phyloP scores from a whole-genome alignment of 768 basidiomycete species.

The Russula sp. region DNA sequence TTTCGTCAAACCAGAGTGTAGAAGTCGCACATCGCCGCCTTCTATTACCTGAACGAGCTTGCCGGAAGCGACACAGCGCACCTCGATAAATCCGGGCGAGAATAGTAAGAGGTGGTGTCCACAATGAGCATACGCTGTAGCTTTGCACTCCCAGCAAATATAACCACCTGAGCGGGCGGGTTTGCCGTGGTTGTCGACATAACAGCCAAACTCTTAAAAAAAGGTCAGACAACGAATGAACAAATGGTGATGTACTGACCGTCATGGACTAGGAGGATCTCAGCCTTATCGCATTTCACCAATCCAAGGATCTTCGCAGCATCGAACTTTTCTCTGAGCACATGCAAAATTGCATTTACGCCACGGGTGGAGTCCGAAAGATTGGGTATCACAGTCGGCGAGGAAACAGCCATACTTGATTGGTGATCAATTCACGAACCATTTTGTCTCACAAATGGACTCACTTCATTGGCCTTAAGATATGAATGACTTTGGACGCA shows the following conservation, averaged over 20 bases:
- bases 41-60: slow-evolving; percentile 80
- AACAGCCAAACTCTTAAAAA: slow-evolving; percentile 60
- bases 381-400: slow-evolving; percentile 50
- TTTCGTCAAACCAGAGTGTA: slow-evolving; percentile 40
- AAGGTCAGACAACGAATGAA: not conserved
- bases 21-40: slow-evolving; percentile 57
- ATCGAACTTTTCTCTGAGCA: slow-evolving; percentile 54
- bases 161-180: slow-evolving; percentile 55
- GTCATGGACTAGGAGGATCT: slow-evolving; percentile 70
- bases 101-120: slow-evolving; percentile 63
- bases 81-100: slow-evolving; percentile 67
- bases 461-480: slow-evolving; percentile 63
- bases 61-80: slow-evolving; percentile 57
- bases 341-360: slow-evolving; percentile 31
- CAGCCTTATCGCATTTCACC: slow-evolving; percentile 43
- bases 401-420: slow-evolving; percentile 36
- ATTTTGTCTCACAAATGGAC: slow-evolving; percentile 21
- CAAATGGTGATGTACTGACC: slow-evolving; percentile 35
- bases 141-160: slow-evolving; percentile 74
- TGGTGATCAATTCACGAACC: not conserved
- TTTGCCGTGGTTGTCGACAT: slow-evolving; percentile 60
- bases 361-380: slow-evolving; percentile 37
- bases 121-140: slow-evolving; percentile 52
- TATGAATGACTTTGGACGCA: slow-evolving; percentile 55
- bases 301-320: slow-evolving; percentile 59